Percentiles rank a stretch among this genome's conserved stretches.
These are phyloP conservation scores for Pittosporum tobira DNA, from an alignment of 129 eudicot species.

Conservation along the genomic window DNA sequence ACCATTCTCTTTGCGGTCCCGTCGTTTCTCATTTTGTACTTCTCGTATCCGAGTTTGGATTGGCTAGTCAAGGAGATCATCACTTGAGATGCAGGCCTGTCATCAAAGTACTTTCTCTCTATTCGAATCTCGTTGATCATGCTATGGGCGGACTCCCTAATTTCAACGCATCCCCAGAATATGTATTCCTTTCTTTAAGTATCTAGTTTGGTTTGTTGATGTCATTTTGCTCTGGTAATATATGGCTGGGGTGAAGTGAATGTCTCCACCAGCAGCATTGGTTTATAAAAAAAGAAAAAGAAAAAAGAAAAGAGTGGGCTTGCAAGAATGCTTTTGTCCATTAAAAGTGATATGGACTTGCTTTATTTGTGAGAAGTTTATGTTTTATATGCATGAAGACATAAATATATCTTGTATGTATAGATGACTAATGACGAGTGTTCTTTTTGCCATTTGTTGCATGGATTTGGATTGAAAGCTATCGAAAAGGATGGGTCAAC, in stretches of 20 bases:
- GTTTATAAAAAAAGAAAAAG: neutral
- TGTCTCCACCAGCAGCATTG: neutral
- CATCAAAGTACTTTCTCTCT: neutral
- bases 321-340: neutral
- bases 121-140: neutral
- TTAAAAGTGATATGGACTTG: neutral
- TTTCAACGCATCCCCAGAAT: neutral
- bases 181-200: neutral
- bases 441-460: neutral
- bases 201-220: too few species aligned
- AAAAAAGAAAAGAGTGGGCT: too few species aligned
- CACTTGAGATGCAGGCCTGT: conserved; percentile 24
- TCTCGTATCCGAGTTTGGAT: conserved; percentile 70
- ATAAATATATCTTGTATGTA: too few species aligned
- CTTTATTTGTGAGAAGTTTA: neutral
- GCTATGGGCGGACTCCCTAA: neutral
- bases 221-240: neutral
- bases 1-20: conserved; percentile 58
- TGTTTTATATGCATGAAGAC: neutral
- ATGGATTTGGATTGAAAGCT: too few species aligned
- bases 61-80: conserved; percentile 67
- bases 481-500: too few species aligned
- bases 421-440: neutral
- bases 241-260: neutral
- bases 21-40: conserved; percentile 56